These are phyloP conservation scores for Megacollybia marginata DNA, from an alignment of 768 basidiomycete species.

Conservation along the genomic window DNA sequence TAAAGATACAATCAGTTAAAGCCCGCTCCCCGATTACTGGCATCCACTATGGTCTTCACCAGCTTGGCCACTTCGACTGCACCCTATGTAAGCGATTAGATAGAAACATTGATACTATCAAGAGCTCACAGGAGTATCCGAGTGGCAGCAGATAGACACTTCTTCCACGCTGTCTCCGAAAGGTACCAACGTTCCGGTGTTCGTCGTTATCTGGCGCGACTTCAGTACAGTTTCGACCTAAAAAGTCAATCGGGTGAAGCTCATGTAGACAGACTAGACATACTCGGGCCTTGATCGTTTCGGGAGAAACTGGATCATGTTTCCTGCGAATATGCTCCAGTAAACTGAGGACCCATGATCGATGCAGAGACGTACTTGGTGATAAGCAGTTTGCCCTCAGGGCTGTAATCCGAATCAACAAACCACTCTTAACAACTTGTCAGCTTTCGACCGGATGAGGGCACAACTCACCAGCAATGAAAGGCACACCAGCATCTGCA, in stretches of 20 bases:
- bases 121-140: conserved; percentile 51
- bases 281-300: conserved; percentile 37
- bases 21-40: conserved; percentile 34
- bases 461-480: conserved; percentile 45
- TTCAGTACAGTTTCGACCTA: conserved; percentile 40
- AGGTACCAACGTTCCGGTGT: conserved; percentile 30
- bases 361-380: conserved; percentile 34
- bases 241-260: neutral
- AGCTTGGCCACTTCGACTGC: conserved; percentile 43
- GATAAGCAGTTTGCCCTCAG: conserved; percentile 50
- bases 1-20: conserved; percentile 6
- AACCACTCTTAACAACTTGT: conserved; percentile 45
- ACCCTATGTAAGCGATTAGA: conserved; percentile 24
- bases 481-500: conserved; percentile 44
- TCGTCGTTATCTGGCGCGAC: conserved; percentile 40
- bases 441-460: neutral
- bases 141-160: conserved; percentile 61
- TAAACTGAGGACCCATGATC: neutral
- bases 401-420: conserved; percentile 54
- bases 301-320: conserved; percentile 38
- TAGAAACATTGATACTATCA: conserved; percentile 1
- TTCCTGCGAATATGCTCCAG: conserved; percentile 25
- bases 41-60: conserved; percentile 50
- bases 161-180: conserved; percentile 36
- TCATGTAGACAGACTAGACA: conserved; percentile 4